These are phyloP conservation scores for Lablab purpureus DNA, from an alignment of 306 rosid genomes.

Conservation along the genomic window DNA sequence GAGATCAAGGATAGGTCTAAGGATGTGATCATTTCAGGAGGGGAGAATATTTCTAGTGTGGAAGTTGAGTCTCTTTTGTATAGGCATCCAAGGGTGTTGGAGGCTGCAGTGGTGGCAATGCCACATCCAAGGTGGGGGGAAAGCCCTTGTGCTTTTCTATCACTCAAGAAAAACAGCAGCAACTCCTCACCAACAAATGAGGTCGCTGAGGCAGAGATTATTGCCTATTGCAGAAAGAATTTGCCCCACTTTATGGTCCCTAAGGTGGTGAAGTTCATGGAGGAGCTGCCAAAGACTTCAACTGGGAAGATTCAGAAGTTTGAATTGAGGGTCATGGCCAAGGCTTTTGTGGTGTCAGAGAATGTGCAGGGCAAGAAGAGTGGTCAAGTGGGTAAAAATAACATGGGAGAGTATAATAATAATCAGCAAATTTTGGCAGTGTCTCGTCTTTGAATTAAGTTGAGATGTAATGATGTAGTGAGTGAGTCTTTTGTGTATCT, in stretches of 20 bases:
- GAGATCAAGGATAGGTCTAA: conserved; percentile 91
- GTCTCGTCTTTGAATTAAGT: conserved; percentile 66
- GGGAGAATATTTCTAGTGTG: conserved; percentile 90
- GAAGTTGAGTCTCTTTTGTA: conserved; percentile 75
- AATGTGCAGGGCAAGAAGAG: background rate
- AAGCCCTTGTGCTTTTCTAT: conserved; percentile 86
- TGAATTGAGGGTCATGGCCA: conserved; percentile 51
- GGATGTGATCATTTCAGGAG: conserved; percentile 93
- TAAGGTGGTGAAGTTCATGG: conserved; percentile 53
- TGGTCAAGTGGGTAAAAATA: conserved; percentile 12
- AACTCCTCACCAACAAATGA: background rate
- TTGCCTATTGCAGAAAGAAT: conserved; percentile 50
- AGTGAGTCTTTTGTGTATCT: background rate
- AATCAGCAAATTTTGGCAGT: conserved; percentile 51
- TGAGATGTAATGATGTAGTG: background rate
- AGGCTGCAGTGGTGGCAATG: conserved; percentile 96
- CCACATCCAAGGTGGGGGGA: conserved; percentile 92
- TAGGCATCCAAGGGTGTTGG: conserved; percentile 68
- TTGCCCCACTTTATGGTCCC: conserved; percentile 62
- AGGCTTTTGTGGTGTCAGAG: conserved; percentile 39
- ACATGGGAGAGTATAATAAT: background rate
- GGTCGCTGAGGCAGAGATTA: conserved; percentile 47
- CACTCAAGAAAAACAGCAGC: conserved; percentile 33
- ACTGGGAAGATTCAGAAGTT: conserved; percentile 58
- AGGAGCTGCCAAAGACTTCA: conserved; percentile 56